A percentile compares a stretch with the other conserved stretches of the same genome.
Evolutionary conservation across 208 protist genomes (phyloP).

Genomic region (Trypanosoma grayi): DNA sequence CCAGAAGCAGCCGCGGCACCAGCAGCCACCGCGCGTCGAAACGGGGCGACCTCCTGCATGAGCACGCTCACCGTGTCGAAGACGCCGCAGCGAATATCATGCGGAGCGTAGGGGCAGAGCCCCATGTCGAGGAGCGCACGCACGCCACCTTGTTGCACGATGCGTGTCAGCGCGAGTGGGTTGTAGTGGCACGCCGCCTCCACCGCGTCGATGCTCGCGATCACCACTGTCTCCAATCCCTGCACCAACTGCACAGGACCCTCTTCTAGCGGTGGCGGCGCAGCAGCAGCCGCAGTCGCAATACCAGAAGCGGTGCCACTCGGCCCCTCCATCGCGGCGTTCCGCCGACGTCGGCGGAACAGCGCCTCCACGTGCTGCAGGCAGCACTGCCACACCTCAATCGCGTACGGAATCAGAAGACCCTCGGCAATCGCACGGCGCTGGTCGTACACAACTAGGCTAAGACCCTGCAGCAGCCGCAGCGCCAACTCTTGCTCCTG

Average conservation of each 20-base stretch:
- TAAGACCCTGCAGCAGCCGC: conserved; percentile 78
- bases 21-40: conserved; percentile 42
- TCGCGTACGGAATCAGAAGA: conserved; percentile 68
- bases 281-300: no score
- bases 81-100: conserved; percentile 59
- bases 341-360: conserved; percentile 36
- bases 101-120: conserved; percentile 67
- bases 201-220: conserved; percentile 72
- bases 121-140: conserved; percentile 67
- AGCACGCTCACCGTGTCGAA: conserved; percentile 83
- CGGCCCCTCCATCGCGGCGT: conserved; percentile 18
- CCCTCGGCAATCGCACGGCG: conserved; percentile 63
- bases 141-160: conserved; percentile 76
- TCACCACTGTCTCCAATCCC: conserved; percentile 45
- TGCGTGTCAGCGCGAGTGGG: conserved; percentile 51
- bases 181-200: conserved; percentile 90
- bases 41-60: conserved; percentile 81
- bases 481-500: conserved; percentile 82
- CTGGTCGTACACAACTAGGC: conserved; percentile 70
- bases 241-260: conserved; percentile 38
- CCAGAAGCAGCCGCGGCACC: conserved; percentile 5
- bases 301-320: not conserved
- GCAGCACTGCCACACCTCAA: conserved; percentile 80
- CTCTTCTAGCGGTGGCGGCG: conserved; percentile 6
- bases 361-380: conserved; percentile 75